These are phyloP conservation scores for Nannochloropsis gaditana DNA, from an alignment of 108 stramenopile species.

Conservation along the genomic window DNA sequence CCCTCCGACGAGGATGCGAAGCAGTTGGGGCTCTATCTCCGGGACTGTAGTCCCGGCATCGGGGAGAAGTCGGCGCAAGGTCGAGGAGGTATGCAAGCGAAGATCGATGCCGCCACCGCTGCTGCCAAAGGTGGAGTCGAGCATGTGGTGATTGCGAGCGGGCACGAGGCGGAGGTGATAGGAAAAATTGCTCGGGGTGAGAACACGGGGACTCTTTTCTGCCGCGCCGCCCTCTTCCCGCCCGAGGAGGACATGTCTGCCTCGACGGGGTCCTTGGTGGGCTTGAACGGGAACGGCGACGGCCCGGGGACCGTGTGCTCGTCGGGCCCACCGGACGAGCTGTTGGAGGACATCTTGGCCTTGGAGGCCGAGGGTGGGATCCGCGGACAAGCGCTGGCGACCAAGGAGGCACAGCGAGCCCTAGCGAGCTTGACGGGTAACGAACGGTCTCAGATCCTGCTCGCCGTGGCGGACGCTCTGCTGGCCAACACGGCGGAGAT, in stretches of 20 bases:
- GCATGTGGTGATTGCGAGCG: constrained; percentile 75
- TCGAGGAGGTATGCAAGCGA: constrained; percentile 55
- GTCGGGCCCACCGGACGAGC: not conserved
- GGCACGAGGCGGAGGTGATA: constrained; percentile 39
- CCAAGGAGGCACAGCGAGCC: constrained; percentile 52
- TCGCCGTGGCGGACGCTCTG: constrained; percentile 69
- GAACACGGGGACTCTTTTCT: constrained; percentile 29
- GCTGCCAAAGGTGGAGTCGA: constrained; percentile 71
- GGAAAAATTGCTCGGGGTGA: constrained; percentile 21
- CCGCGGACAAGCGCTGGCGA: constrained; percentile 61
- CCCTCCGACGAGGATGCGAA: constrained; percentile 70
- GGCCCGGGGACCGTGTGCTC: not conserved
- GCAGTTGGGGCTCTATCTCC: constrained; percentile 58
- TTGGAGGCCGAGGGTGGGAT: constrained; percentile 28
- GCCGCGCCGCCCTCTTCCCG: not conserved
- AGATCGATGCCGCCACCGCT: constrained; percentile 74
- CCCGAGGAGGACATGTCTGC: not conserved
- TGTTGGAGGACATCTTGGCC: not conserved
- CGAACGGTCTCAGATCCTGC: constrained; percentile 69
- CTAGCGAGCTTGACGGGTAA: constrained; percentile 29
- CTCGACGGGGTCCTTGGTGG: not conserved
- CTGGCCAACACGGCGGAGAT: constrained; percentile 61
- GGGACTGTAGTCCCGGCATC: constrained; percentile 41
- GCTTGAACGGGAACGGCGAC: not conserved
- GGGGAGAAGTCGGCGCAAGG: constrained; percentile 80